Conservation (phyloP, 352 stramenopile species). For the Pelagophyceae sp. region DNA sequence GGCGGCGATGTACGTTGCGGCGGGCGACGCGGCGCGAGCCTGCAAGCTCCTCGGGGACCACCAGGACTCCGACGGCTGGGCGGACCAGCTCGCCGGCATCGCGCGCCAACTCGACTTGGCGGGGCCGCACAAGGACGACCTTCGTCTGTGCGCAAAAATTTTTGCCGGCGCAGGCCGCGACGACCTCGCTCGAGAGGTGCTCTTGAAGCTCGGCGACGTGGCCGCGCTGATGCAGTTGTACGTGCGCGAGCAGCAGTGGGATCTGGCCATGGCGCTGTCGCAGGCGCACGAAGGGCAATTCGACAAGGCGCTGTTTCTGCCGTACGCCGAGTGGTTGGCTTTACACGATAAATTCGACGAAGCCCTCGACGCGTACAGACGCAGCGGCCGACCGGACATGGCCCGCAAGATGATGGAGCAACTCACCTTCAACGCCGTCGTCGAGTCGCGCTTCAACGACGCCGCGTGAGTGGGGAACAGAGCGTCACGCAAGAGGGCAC, state of each 20-base stretch:
- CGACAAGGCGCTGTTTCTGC: constrained; percentile 71
- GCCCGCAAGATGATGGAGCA: constrained; percentile 67
- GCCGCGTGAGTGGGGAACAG: too few relatives aligned
- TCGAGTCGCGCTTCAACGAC: constrained; percentile 70
- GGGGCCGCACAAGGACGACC: constrained; percentile 43
- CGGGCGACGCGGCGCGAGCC: constrained; percentile 62
- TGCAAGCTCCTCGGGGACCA: constrained; percentile 64
- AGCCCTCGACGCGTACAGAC: constrained; percentile 74
- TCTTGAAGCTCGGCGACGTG: constrained; percentile 48
- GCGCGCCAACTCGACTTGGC: constrained; percentile 31
- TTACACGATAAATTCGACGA: constrained; percentile 80
- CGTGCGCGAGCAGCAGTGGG: constrained; percentile 76
- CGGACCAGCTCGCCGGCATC: constrained; percentile 68
- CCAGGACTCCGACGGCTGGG: constrained; percentile 52
- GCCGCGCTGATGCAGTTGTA: constrained; percentile 69
- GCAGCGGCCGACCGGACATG: constrained; percentile 64
- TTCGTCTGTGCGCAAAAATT: constrained; percentile 30
- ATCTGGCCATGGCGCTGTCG: constrained; percentile 74
- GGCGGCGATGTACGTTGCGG: constrained; percentile 76
- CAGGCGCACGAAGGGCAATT: constrained; percentile 68
- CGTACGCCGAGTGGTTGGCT: constrained; percentile 81
- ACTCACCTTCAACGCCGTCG: constrained; percentile 71
- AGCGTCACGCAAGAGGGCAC: too few relatives aligned
- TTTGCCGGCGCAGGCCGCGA: constrained; percentile 39
- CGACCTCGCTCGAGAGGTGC: constrained; percentile 43